Conservation (phyloP, 371 early-diverging fungal species). For the Mucor sp. region DNA sequence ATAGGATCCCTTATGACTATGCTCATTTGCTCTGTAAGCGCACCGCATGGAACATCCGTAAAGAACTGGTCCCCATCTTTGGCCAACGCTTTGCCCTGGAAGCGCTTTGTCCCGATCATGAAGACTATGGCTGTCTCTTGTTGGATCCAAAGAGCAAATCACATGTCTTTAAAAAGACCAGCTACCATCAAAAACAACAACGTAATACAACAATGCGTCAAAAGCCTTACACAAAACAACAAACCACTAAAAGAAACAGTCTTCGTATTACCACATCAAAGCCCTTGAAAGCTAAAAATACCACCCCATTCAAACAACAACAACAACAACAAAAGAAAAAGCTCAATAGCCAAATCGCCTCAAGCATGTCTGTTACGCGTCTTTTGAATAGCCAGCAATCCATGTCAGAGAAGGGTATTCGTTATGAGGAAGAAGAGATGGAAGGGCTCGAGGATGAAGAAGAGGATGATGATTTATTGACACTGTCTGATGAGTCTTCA, state of each 20-base stretch:
- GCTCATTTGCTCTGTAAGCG: slow-evolving; percentile 58
- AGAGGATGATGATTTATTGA: not conserved
- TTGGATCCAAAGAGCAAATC: slow-evolving; percentile 30
- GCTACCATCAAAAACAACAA: not conserved
- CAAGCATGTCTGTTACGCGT: slow-evolving; percentile 37
- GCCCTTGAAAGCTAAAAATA: slow-evolving; percentile 1
- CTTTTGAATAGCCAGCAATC: slow-evolving; percentile 23
- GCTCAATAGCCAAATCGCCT: slow-evolving; percentile 3
- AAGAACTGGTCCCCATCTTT: slow-evolving; percentile 65
- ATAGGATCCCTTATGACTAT: slow-evolving; percentile 62
- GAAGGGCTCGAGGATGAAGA: not conserved
- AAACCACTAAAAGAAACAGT: not conserved
- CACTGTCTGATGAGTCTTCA: not conserved
- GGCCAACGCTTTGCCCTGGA: slow-evolving; percentile 57
- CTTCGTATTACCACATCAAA: slow-evolving; percentile 1
- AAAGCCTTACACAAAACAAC: slow-evolving; percentile 5
- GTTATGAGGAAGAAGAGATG: slow-evolving; percentile 2
- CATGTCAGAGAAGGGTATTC: not conserved
- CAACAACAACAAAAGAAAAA: not conserved
- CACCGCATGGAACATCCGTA: slow-evolving; percentile 60
- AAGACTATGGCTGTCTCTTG: slow-evolving; percentile 50
- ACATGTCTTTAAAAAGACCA: not conserved
- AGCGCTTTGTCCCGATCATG: slow-evolving; percentile 54
- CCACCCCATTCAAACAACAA: not conserved
- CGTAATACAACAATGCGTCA: slow-evolving; percentile 15